phyloP scores from a whole-genome alignment of 2,329 filamentous ascomycete genomes.

The Sclerotinia sclerotiorum region DNA sequence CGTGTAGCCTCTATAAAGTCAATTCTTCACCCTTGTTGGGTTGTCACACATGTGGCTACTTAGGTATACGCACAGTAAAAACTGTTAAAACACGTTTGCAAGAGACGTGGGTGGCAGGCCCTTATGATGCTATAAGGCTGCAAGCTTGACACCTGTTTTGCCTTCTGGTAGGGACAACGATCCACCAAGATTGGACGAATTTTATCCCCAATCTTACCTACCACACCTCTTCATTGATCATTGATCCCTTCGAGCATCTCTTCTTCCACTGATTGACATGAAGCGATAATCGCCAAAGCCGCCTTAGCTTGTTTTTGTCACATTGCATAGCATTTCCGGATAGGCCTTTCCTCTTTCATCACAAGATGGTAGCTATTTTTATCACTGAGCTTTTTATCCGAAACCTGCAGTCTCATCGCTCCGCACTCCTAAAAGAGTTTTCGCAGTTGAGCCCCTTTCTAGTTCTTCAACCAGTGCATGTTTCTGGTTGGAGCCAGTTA shows the following conservation, averaged over 20 bases:
- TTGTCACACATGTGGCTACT: background rate
- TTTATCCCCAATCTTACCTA: background rate
- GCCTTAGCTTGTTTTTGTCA: background rate
- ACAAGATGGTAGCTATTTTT: background rate
- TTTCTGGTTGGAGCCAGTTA: background rate
- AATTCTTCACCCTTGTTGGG: background rate
- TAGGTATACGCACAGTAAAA: background rate
- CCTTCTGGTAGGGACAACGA: background rate
- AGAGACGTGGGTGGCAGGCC: conserved; percentile 21
- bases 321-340: background rate
- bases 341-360: background rate
- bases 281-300: background rate
- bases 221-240: background rate
- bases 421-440: background rate
- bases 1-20: background rate
- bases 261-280: conserved; percentile 8
- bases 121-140: background rate
- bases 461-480: background rate
- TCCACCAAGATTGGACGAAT: background rate
- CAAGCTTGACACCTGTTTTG: conserved; percentile 7
- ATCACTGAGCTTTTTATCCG: background rate
- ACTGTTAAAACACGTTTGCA: background rate
- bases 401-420: background rate
- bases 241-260: background rate
- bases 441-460: background rate